Evolutionary conservation across 1,139 yeast genomes (phyloP), one percentile per base, ranked within the genome.

Genomic region (Scheffersomyces parashehatae): DNA sequence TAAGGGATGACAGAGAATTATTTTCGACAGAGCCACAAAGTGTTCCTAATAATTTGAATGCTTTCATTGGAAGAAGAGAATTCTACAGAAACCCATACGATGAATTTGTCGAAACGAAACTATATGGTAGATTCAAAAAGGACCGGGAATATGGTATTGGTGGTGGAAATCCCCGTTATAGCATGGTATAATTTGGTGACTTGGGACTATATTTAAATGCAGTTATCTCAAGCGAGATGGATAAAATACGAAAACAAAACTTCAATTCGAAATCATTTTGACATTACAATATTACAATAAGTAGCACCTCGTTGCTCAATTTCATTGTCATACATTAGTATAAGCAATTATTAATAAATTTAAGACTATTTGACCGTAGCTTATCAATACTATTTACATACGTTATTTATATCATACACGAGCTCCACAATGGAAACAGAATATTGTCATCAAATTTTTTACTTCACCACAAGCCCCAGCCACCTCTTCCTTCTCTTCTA

Each of bases 391-490:
- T 20, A 20, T 20, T 20, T 20, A 20, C 26, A 5, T 6, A 20
- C 7, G 8, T 20, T 20, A 5, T 20, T 20, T 20, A 6, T 20
- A 6, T 20, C 26, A 31, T 31, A 31, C 35, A 14, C 13, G 20
- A 31, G 20, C n/a, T 10, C 20, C 15, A 15, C 20, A 14, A 20
- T 31, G 5, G 20, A 14, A 31, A 13, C 20, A 31, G 5, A 35
- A 6, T 24, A n/a, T 10, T 35, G 28, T 16, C 11, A n/a, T 26
- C 29, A 16, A 24, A 7, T 10, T 28, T 28, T 28, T 8, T 14
- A 29, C 37, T 14, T 46, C 47, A 66, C 73, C 73, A 73, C 49
- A 64, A 60, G 4, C 77, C 78, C 79, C 79, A 74, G 7, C 79
- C 79, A 30, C 70, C 69, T 49, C 60, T 65, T 0, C 80, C 79